Base-by-base conservation (phyloP, 805 yeast genomes). In the Yarrowia bubula region DNA sequence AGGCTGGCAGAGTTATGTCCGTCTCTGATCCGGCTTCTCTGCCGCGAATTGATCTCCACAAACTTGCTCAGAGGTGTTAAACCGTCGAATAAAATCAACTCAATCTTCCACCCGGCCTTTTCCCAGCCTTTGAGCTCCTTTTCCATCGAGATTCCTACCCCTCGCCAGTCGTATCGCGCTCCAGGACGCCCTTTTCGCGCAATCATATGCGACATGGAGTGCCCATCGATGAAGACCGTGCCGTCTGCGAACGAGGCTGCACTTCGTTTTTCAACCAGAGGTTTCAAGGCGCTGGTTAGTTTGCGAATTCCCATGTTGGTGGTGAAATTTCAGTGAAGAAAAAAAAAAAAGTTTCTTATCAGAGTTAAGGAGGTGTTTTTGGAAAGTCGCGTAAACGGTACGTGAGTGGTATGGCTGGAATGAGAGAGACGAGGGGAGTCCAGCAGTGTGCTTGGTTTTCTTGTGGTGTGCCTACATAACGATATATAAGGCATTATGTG, bases 191-290 rank as follows among this genome's bases (percentile, higher is more conserved):
- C 60, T 3, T 2, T n/a, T 3, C 46, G n/a, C 1, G 60, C 60
- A 5, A 39, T 28, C 13, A 5, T 3, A 7, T 53, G 60, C 5
- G 46, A 4, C 60, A 53, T 38, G 46, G 46, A 8, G 10, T 53
- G 44, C 4, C 60, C 60, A 37, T 53, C 60, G 28, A 53, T 53
- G 41, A 53, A 53, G 37, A 53, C 39, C n/a, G 37, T 15, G 37
- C 60, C 60, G 37, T 53, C 28, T 3, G 60, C 60, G 3, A 53
- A 10, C 37, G 46, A 22, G 32, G 8, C 14, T 13, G 41, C 11
- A 8, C 13, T 11, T 1, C 8, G 8, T 8, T 7, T 8, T 7
- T 31, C 8, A 2, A 7, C 13, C n/a, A 35, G 28, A 3, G 42
- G 18, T 9, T 41, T 9, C 42, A 50, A 8, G 2, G 1, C 3